Conservation (phyloP, 2,329 filamentous ascomycete species). For the Nemania sp. region DNA sequence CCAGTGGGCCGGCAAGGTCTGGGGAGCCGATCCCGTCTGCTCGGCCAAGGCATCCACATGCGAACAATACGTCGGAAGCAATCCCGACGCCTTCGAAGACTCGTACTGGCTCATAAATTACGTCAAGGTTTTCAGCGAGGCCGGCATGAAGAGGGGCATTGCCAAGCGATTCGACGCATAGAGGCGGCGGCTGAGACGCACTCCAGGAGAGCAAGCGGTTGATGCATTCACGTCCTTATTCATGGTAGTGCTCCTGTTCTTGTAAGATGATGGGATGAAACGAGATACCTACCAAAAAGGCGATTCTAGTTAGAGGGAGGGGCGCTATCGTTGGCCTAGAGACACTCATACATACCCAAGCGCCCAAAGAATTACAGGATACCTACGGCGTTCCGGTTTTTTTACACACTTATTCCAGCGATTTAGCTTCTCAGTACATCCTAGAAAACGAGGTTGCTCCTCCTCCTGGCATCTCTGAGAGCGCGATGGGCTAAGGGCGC, state of each 20-base stretch:
- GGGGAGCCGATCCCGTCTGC: constrained; percentile 61
- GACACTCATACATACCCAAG: too few species aligned
- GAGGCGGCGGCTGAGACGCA: constrained; percentile 3
- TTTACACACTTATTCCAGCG: too few species aligned
- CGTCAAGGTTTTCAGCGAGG: constrained; percentile 61
- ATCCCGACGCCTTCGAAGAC: constrained; percentile 70
- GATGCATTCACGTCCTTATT: neutral
- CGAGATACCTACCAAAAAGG: neutral
- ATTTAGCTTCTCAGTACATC: too few species aligned
- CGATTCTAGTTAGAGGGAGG: too few species aligned
- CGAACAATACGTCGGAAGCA: constrained; percentile 69
- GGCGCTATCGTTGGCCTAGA: too few species aligned
- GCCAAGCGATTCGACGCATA: constrained; percentile 31
- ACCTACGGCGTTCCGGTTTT: too few species aligned
- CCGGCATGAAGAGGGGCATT: constrained; percentile 12
- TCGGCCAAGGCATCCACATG: constrained; percentile 65
- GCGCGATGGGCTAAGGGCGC: neutral
- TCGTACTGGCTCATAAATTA: constrained; percentile 79
- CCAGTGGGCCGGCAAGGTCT: constrained; percentile 78
- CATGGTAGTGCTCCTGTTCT: neutral
- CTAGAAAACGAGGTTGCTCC: too few species aligned
- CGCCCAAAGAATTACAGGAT: too few species aligned
- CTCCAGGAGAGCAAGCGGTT: neutral
- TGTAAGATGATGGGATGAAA: neutral
- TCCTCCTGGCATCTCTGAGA: too few species aligned